These are phyloP conservation scores for Leishmania tropica DNA, from an alignment of 208 protist species.

Conservation along the genomic window DNA sequence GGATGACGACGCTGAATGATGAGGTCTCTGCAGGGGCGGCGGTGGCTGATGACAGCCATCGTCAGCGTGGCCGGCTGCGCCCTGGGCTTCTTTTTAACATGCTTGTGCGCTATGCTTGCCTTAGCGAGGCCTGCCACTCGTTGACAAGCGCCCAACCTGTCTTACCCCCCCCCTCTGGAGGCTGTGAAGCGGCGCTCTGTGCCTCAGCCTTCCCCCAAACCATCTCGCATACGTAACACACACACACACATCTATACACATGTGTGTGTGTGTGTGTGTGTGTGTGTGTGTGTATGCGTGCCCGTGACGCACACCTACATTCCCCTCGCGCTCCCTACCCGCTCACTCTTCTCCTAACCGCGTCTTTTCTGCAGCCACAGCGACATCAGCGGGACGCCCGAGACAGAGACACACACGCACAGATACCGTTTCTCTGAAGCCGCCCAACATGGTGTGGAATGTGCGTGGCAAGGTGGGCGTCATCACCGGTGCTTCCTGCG, in stretches of 20 bases:
- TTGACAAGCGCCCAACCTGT: not conserved
- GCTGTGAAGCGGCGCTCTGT: not conserved
- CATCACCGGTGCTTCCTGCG: slow-evolving; percentile 72
- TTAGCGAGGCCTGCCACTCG: not conserved
- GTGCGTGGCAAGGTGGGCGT: slow-evolving; percentile 67
- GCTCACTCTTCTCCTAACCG: not conserved
- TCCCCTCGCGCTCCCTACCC: not conserved
- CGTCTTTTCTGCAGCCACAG: not conserved
- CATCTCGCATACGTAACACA: not conserved
- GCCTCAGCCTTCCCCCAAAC: not conserved
- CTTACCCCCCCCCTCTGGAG: not conserved
- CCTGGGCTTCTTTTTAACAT: not conserved
- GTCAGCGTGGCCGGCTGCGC: not conserved
- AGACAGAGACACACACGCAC: not conserved
- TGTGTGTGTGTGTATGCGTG: not conserved
- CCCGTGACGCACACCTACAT: not conserved
- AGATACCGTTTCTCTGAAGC: not conserved
- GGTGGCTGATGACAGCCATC: not conserved
- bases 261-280: not conserved
- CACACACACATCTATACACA: not conserved
- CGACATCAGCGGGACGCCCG: not conserved
- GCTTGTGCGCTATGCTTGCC: not conserved
- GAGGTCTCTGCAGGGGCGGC: not conserved
- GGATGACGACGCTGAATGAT: slow-evolving; percentile 27
- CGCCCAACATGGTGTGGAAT: slow-evolving; percentile 49